phyloP scores from a whole-genome alignment of 2,329 filamentous ascomycete genomes.

The Tolypocladium amazonense region DNA sequence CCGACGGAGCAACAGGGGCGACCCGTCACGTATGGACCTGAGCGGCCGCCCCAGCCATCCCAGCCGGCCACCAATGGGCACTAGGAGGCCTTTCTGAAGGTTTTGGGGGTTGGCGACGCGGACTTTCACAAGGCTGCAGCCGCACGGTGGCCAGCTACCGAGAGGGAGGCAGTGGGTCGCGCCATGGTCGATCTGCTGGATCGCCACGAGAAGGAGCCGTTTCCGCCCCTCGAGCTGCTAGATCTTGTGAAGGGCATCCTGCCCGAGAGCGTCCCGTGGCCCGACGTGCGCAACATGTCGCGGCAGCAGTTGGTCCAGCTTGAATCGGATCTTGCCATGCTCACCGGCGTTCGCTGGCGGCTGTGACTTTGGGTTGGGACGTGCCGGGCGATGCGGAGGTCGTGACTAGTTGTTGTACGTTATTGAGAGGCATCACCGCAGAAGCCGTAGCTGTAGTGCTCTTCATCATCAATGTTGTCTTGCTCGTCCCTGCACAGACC shows the following conservation, averaged over 20 bases:
- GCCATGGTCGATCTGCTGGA: not conserved
- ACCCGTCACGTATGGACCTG: constrained; percentile 35
- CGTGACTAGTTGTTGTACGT: not conserved
- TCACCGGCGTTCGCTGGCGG: not conserved
- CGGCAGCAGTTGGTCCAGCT: not conserved
- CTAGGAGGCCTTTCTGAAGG: constrained; percentile 18
- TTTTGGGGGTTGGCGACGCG: constrained; percentile 4
- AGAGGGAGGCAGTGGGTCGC: not conserved
- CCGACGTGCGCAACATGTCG: not conserved
- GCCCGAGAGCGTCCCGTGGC: not conserved
- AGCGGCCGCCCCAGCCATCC: constrained; percentile 31
- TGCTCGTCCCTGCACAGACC: not conserved
- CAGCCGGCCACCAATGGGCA: constrained; percentile 29
- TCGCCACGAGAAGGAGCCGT: not conserved
- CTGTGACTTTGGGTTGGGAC: not conserved
- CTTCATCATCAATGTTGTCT: not conserved
- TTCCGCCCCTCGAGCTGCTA: not conserved
- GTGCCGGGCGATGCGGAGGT: not conserved
- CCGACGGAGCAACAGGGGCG: constrained; percentile 18
- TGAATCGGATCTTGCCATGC: not conserved
- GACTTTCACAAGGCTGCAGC: not conserved
- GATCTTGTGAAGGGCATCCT: not conserved
- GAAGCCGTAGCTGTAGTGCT: not conserved
- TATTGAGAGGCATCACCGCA: not conserved
- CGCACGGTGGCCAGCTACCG: not conserved